These are phyloP conservation scores for Tulasnella sp. DNA, from an alignment of 768 basidiomycete species.

Conservation along the genomic window DNA sequence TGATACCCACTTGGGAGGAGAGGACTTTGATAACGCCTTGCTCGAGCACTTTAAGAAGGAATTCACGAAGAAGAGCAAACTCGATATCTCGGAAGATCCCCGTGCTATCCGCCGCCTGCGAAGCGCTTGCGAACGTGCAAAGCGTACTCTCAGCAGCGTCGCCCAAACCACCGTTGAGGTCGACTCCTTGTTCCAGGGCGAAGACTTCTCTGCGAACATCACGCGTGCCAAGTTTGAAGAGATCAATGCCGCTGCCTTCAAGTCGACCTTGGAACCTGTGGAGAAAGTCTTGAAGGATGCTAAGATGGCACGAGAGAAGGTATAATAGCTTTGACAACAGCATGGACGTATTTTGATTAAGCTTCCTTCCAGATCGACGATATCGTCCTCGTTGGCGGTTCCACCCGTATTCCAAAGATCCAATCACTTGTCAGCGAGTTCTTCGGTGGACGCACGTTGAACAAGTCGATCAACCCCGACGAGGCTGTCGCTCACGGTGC, in stretches of 20 bases:
- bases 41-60: slow-evolving; percentile 99
- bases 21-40: slow-evolving; percentile 98
- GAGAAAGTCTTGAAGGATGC: slow-evolving; percentile 99
- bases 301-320: slow-evolving; percentile 91
- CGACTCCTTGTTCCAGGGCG: slow-evolving; percentile 96
- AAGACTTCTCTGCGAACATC: slow-evolving; percentile 98
- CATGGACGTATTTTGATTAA: neutral
- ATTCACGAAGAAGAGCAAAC: slow-evolving; percentile 96
- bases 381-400: slow-evolving; percentile 99
- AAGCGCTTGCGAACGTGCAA: slow-evolving; percentile 98
- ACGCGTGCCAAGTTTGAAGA: slow-evolving; percentile 99
- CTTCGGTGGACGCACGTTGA: slow-evolving; percentile 95
- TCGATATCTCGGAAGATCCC: slow-evolving; percentile 94
- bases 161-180: slow-evolving; percentile 99
- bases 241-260: slow-evolving; percentile 93
- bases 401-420: slow-evolving; percentile 99
- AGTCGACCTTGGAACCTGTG: slow-evolving; percentile 95
- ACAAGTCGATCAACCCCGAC: slow-evolving; percentile 99
- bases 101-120: slow-evolving; percentile 94
- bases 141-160: slow-evolving; percentile 96
- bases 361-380: slow-evolving; percentile 70
- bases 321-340: neutral
- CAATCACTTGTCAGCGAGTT: slow-evolving; percentile 97
- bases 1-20: slow-evolving; percentile 99
- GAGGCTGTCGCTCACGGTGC: slow-evolving; percentile 99